Percentiles rank a stretch among this genome's conserved stretches.
Evolutionary conservation across 2,329 filamentous ascomycete species (phyloP).

Genomic region (Fusarium clavum): DNA sequence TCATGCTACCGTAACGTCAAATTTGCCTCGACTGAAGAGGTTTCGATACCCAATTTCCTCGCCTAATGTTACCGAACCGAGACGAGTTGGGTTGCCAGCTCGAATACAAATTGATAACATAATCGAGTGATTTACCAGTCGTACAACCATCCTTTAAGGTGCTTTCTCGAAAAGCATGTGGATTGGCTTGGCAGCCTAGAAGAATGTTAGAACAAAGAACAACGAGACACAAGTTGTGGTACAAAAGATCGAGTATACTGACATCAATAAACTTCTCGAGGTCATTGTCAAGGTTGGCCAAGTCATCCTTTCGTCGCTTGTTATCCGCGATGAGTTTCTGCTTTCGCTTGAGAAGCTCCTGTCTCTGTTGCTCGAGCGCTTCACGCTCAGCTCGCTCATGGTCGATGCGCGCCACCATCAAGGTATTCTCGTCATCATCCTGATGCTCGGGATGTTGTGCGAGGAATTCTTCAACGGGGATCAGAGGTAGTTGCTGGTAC

Average conservation of each 20-base stretch:
- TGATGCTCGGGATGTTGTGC: slow-evolving; percentile 78
- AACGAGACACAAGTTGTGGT: neutral
- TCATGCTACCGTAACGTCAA: neutral
- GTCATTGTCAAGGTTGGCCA: slow-evolving; percentile 90
- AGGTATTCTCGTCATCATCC: slow-evolving; percentile 77
- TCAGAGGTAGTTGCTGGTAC: slow-evolving; percentile 85
- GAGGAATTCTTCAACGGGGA: slow-evolving; percentile 86
- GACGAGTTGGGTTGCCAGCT: neutral
- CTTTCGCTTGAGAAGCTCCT: slow-evolving; percentile 76
- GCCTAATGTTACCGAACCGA: neutral
- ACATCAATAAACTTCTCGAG: slow-evolving; percentile 95
- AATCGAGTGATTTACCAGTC: neutral
- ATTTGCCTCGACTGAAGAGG: neutral
- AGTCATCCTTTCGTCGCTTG: slow-evolving; percentile 91
- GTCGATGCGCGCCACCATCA: slow-evolving; percentile 92
- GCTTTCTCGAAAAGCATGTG: slow-evolving; percentile 79
- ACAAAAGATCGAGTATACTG: slow-evolving; percentile 49
- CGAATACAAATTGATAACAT: neutral
- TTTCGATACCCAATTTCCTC: neutral
- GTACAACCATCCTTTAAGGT: slow-evolving; percentile 48
- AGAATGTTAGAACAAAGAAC: slow-evolving; percentile 31
- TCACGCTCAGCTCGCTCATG: slow-evolving; percentile 89
- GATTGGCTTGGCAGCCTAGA: slow-evolving; percentile 85
- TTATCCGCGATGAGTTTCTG: slow-evolving; percentile 76
- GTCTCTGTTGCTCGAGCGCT: slow-evolving; percentile 84